A percentile compares a stretch with the other conserved stretches of the same genome.
Evolutionary conservation across 2,329 filamentous ascomycete species (phyloP).

Genomic region (Alternaria alternata): DNA sequence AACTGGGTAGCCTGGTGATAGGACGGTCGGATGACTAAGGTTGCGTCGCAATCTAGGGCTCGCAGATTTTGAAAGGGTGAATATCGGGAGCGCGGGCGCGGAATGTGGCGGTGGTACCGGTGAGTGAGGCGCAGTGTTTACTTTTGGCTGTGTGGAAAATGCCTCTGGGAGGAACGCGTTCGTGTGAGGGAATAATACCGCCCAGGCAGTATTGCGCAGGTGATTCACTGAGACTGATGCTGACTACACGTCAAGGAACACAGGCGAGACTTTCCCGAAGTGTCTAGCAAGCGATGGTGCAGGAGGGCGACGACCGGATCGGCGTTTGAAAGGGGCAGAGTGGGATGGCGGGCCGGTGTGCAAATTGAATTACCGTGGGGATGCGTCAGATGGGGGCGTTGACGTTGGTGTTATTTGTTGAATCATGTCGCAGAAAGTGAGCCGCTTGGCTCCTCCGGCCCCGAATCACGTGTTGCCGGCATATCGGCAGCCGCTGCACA

Average conservation of each 20-base stretch:
- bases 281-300: conserved; percentile 12
- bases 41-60: background rate
- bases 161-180: background rate
- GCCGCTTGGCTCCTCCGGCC: conserved; percentile 16
- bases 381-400: conserved; percentile 20
- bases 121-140: conserved; percentile 13
- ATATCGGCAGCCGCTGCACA: conserved; percentile 7
- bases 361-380: conserved; percentile 23
- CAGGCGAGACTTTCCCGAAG: conserved; percentile 21
- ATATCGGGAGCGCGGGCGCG: conserved; percentile 2
- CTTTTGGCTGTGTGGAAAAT: conserved; percentile 21
- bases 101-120: conserved; percentile 1
- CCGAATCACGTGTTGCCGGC: conserved; percentile 12
- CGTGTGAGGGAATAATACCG: conserved; percentile 25
- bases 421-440: conserved; percentile 16
- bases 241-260: conserved; percentile 16
- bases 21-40: conserved; percentile 6
- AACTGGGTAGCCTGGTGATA: conserved; percentile 12
- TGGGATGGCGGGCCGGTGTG: conserved; percentile 38
- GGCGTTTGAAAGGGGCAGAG: conserved; percentile 26
- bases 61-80: conserved; percentile 2
- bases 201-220: conserved; percentile 14
- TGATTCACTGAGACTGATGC: conserved; percentile 13
- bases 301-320: conserved; percentile 15
- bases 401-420: conserved; percentile 29